phyloP scores from a whole-genome alignment of 176 grass and related monocot genomes.

The Eragrostis curvula region DNA sequence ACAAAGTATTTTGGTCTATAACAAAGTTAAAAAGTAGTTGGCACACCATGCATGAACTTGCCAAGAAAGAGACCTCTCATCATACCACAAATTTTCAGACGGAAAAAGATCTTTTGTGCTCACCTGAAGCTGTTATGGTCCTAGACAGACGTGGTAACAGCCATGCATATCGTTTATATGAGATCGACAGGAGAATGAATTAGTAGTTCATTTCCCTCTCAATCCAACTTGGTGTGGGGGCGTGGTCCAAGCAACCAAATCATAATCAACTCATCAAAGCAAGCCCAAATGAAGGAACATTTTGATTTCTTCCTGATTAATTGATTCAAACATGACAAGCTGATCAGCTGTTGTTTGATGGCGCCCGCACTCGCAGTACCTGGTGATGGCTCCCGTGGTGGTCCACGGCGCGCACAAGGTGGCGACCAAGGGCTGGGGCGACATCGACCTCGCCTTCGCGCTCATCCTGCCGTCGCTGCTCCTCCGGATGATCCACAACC shows the following conservation, averaged over 20 bases:
- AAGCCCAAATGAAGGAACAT: background rate
- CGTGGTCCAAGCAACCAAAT: background rate
- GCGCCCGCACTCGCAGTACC: slow-evolving; percentile 42
- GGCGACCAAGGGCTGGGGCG: slow-evolving; percentile 43
- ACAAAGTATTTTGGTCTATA: background rate
- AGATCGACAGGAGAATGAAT: background rate
- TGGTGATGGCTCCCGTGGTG: slow-evolving; percentile 72
- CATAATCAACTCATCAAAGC: background rate
- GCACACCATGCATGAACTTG: background rate
- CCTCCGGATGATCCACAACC: slow-evolving; percentile 75
- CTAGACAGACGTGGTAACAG: background rate
- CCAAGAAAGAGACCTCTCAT: background rate
- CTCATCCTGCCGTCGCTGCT: slow-evolving; percentile 59
- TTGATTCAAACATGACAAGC: background rate
- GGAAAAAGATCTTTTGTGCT: slow-evolving; percentile 4
- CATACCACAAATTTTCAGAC: background rate
- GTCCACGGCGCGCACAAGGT: slow-evolving; percentile 44
- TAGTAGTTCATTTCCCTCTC: background rate
- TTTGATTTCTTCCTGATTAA: background rate
- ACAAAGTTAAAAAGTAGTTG: background rate
- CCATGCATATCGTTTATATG: background rate
- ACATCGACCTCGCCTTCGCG: slow-evolving; percentile 50
- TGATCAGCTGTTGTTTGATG: slow-evolving; percentile 2
- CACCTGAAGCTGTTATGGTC: background rate
- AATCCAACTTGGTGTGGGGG: background rate